Evolutionary conservation across 2,329 filamentous ascomycete genomes (phyloP).

Genomic region (Alternaria infectoria): DNA sequence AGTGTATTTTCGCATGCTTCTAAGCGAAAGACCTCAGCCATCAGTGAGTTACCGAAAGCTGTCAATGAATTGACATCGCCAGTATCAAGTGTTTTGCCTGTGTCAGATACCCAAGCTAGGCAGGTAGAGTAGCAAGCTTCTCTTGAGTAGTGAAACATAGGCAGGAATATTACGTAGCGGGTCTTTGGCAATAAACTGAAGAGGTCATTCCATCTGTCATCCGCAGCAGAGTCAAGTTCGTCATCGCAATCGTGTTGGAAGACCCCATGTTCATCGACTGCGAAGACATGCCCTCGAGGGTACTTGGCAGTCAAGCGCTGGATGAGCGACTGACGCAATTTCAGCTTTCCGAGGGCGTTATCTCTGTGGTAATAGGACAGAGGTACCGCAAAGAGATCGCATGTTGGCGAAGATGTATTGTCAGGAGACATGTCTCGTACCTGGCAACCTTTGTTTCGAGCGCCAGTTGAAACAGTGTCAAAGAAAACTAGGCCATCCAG

Average conservation of each 20-base stretch:
- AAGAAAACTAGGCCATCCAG: slow-evolving; percentile 14
- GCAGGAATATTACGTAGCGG: slow-evolving; percentile 22
- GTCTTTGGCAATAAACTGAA: slow-evolving; percentile 11
- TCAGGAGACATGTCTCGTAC: neutral
- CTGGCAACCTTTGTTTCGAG: neutral
- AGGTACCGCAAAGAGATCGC: neutral
- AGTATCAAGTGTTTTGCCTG: slow-evolving; percentile 19
- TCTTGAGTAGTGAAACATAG: slow-evolving; percentile 36
- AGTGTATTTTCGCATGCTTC: slow-evolving; percentile 42
- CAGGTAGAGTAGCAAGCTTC: slow-evolving; percentile 25
- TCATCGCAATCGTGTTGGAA: neutral
- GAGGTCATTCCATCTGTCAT: slow-evolving; percentile 5
- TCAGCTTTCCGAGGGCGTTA: neutral
- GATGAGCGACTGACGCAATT: slow-evolving; percentile 9
- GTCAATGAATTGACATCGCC: slow-evolving; percentile 14
- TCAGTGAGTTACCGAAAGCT: slow-evolving; percentile 34
- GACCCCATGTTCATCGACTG: slow-evolving; percentile 10
- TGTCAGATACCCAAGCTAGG: slow-evolving; percentile 25
- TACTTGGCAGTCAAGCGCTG: slow-evolving; percentile 12
- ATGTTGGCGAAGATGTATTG: neutral
- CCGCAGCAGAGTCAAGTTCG: neutral
- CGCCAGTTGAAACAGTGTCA: slow-evolving; percentile 5
- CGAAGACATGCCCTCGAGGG: slow-evolving; percentile 13
- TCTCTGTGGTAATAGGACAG: slow-evolving; percentile 8
- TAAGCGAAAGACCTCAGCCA: slow-evolving; percentile 51